These are phyloP conservation scores for Blumeria hordei DNA, from an alignment of 2,329 filamentous ascomycete species.

Conservation along the genomic window DNA sequence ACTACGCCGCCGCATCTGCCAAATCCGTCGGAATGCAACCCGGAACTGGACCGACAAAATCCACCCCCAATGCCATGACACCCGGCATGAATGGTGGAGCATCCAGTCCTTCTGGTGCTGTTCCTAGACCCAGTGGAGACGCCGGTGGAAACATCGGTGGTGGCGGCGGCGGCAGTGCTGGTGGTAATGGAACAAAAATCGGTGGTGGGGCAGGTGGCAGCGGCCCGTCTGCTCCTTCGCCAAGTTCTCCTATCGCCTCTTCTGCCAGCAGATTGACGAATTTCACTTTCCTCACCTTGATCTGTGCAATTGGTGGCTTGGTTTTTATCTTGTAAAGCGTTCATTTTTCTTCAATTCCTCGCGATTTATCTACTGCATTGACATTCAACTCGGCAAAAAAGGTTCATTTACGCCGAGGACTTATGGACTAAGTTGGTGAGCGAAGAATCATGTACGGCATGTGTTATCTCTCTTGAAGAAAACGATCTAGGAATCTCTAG, in stretches of 20 bases:
- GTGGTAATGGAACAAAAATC: not conserved
- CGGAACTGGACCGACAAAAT: not conserved
- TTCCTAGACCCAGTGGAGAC: not conserved
- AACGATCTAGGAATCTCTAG: no score
- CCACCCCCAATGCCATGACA: not conserved
- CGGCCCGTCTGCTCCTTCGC: not conserved
- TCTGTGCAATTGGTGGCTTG: no score
- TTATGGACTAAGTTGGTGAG: no score
- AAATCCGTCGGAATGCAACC: not conserved
- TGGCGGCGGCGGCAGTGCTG: not conserved
- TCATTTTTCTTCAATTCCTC: no score
- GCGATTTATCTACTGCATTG: no score
- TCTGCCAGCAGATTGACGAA: no score
- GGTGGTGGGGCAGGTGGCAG: not conserved
- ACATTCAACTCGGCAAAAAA: no score
- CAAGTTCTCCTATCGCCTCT: not conserved
- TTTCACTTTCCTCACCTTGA: no score
- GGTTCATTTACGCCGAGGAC: no score
- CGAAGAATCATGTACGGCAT: no score
- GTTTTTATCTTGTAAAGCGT: no score
- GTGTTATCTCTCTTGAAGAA: no score
- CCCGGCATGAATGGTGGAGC: not conserved
- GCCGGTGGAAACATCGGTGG: not conserved
- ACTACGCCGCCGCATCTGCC: slow-evolving; percentile 16
- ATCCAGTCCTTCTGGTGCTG: not conserved